Evolutionary conservation across 371 early-diverging fungal genomes (phyloP), one percentile per base, ranked within the genome.

Genomic region (Synchytrium microbalum): DNA sequence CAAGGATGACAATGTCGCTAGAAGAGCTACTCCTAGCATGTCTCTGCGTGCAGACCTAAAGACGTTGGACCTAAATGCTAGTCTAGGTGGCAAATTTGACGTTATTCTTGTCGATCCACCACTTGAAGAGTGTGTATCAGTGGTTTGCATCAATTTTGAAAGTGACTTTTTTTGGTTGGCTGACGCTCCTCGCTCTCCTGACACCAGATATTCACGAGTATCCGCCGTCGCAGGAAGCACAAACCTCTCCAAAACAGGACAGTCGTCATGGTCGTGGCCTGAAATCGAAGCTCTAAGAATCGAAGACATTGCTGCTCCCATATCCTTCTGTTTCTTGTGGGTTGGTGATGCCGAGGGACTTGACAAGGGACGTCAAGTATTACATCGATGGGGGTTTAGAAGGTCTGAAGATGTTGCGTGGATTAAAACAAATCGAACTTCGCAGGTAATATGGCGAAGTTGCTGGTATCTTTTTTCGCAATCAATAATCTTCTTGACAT

Each of bases 361-460:
- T 2, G 80, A 80, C 52, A 62, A 66, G 33, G 82, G 82, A 19
- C 68, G 82, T 19, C 72, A 77, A 24, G 64, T 82, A 30, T 63
- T 82, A 28, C 61, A 67, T 24, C 74, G 72, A 51, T 82, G 80
- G 82, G 80, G 80, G n/a, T 82, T 78, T 64, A 69, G 82, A 14
- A 63, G 82, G 16, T 79, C 77, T 60, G 82, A 82, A 60, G 82
- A 82, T 65, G 76, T 82, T 60, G 73, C 73, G 0, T 82, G 82
- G 82, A 70, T 78, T 52, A 82, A 80, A 60, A 79, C 80, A 1
- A 82, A 81, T 56, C 73, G 71, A 57, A 53, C 62, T 1, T 67
- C 64, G 63, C 54, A 68, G 71, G 79, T 75, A 57, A 19, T 64
- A 51, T 2, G 27, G 2, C 25, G 23, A n/a, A 16, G 14, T 10